Base-by-base conservation (phyloP, 192 early-diverging fungal species). In the Helicostylum pulchrum region DNA sequence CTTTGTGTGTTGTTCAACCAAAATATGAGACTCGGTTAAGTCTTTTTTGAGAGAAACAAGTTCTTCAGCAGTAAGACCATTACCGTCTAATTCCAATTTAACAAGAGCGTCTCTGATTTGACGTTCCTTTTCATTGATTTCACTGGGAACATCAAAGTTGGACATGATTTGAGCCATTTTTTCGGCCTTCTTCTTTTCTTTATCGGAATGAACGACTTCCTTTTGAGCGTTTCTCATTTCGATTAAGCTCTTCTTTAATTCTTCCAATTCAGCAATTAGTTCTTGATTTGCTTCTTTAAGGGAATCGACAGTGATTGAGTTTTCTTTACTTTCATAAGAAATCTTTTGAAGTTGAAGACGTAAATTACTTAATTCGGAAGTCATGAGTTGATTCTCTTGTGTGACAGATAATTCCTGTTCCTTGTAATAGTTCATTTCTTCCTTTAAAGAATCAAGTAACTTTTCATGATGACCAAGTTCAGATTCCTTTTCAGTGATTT, bases 401-500 rank as follows among this genome's bases (percentile, higher is more conserved):
- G 79, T 76, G 30, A 77, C 67, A 9, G 72, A 68, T 7, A 68
- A 64, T 46, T 85, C 86, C 64, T 87, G 85, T 26, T 81, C 79
- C 72, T 91, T 91, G 72, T 85, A 77, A 60, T 78, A 75, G 7
- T 66, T 69, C 11, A 97, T 73, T 75, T 96, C 92, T 31, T 93
- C 90, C 55, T 79, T 87, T 71, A 93, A 74, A 6, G 76, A 56
- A 17, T 83, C 79, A 44, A 87, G 65, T 17, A 80, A 56, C 64
- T 85, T 85, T 55, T 86, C 72, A 26, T 81, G 64, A 20, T 79
- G 70, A 50, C 87, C 79, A 62, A 98, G 74, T 58, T 92, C 92
- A 17, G 85, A 75, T 65, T 98, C 95, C 67, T 94, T 95, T 53
- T 98, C 93, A 6, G 94, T 86, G 50, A 99, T 76, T 64, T 92